Evolutionary conservation across 768 basidiomycete genomes (phyloP).

Genomic region (Cantharellus anzutake): DNA sequence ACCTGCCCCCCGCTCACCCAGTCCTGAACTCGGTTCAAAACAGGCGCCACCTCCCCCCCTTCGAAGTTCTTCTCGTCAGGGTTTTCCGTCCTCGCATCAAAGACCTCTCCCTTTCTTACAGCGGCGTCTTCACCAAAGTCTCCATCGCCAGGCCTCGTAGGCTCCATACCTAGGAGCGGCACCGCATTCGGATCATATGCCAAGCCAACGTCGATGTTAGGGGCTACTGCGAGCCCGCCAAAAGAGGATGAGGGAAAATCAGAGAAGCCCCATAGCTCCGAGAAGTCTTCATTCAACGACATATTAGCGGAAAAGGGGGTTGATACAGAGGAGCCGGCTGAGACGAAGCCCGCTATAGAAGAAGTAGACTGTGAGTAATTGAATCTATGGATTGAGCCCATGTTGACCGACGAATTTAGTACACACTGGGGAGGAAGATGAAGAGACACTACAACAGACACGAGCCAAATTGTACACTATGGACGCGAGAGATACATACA

Average conservation of each 20-base stretch:
- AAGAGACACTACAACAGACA: slow-evolving; percentile 18
- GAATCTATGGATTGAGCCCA: neutral
- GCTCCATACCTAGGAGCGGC: neutral
- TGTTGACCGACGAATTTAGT: slow-evolving; percentile 10
- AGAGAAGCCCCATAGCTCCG: neutral
- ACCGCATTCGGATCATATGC: neutral
- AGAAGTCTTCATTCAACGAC: neutral
- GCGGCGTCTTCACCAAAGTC: neutral
- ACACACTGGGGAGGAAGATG: slow-evolving; percentile 22
- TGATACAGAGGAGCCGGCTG: slow-evolving; percentile 10
- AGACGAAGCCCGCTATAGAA: slow-evolving; percentile 16
- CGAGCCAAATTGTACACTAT: slow-evolving; percentile 19
- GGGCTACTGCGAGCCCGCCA: neutral
- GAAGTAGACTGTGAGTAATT: slow-evolving; percentile 19
- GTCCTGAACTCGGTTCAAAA: neutral
- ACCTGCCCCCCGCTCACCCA: neutral
- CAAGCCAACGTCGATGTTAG: neutral
- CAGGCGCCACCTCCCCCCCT: neutral
- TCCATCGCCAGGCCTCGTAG: neutral
- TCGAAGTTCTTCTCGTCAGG: neutral
- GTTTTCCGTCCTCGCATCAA: neutral
- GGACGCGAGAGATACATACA: slow-evolving; percentile 18
- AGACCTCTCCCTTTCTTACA: neutral
- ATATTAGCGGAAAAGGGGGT: slow-evolving; percentile 6
- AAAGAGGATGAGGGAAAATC: neutral